Conservation (phyloP, 208 protist genomes). For the Angomonas ambiguus region DNA sequence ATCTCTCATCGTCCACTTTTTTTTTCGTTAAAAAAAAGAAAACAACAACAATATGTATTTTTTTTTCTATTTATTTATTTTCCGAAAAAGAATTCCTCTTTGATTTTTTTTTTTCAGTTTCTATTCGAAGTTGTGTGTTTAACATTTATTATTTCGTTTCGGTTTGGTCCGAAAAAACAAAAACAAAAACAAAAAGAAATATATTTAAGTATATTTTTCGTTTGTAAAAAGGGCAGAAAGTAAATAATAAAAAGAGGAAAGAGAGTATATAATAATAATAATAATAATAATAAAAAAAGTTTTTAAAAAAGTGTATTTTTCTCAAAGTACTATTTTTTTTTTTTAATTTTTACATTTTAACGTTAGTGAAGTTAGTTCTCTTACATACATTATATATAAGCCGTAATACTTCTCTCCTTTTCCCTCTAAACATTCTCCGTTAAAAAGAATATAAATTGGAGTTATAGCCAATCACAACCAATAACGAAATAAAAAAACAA, state of each 20-base stretch:
- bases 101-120: too few relatives aligned
- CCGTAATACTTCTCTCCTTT: too few relatives aligned
- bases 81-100: too few relatives aligned
- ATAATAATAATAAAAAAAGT: constrained; percentile 1
- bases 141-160: too few relatives aligned
- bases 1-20: too few relatives aligned
- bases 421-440: too few relatives aligned
- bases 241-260: constrained; percentile 4
- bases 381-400: not conserved
- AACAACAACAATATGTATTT: too few relatives aligned
- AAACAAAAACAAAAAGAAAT: too few relatives aligned
- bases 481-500: constrained; percentile 1
- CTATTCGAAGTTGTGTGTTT: too few relatives aligned
- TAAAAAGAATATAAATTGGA: not conserved
- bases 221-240: not conserved
- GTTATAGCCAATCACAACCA: not conserved
- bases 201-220: not conserved
- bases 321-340: constrained; percentile 1
- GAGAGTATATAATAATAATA: constrained; percentile 1
- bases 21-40: too few relatives aligned
- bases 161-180: too few relatives aligned
- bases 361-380: not conserved
- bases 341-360: not conserved
- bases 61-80: too few relatives aligned
- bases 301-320: not conserved